These are phyloP conservation scores for Rhinocladiella mackenziei DNA, from an alignment of 2,329 filamentous ascomycete species.

Conservation along the genomic window DNA sequence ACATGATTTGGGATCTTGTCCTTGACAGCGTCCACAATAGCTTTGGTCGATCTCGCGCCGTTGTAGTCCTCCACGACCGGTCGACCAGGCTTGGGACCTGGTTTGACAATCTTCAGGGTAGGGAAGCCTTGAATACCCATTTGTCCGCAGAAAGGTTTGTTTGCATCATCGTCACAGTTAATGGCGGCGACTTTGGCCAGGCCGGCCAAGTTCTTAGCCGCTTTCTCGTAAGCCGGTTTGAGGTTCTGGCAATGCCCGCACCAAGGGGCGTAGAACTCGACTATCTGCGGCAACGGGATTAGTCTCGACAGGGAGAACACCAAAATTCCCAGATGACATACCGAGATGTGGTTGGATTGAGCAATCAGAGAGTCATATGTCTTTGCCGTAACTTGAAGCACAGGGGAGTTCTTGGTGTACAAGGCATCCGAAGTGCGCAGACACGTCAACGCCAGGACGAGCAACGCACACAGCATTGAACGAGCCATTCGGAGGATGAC, in stretches of 20 bases:
- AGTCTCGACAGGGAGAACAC: background rate
- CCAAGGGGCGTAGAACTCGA: constrained; percentile 91
- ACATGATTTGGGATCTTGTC: constrained; percentile 92
- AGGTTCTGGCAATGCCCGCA: constrained; percentile 96
- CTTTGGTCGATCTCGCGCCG: constrained; percentile 76
- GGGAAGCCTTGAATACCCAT: constrained; percentile 94
- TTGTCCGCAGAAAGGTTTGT: constrained; percentile 78
- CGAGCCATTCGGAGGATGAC: constrained; percentile 10
- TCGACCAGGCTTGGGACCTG: constrained; percentile 73
- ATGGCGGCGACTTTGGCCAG: constrained; percentile 91
- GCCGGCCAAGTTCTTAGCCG: constrained; percentile 80
- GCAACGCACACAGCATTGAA: constrained; percentile 5
- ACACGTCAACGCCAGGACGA: constrained; percentile 49
- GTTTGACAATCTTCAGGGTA: constrained; percentile 87
- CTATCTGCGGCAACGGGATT: constrained; percentile 48
- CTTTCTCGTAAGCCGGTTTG: constrained; percentile 93
- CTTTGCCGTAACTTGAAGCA: constrained; percentile 74
- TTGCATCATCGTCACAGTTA: constrained; percentile 89
- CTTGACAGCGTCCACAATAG: constrained; percentile 78
- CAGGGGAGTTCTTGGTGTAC: constrained; percentile 82
- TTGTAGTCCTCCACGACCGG: constrained; percentile 89
- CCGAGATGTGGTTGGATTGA: constrained; percentile 85
- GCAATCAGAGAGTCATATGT: constrained; percentile 79
- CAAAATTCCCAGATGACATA: constrained; percentile 46
- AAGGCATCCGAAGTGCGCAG: constrained; percentile 61